phyloP scores from a whole-genome alignment of 2,329 filamentous ascomycete species.

The Claviceps capensis region DNA sequence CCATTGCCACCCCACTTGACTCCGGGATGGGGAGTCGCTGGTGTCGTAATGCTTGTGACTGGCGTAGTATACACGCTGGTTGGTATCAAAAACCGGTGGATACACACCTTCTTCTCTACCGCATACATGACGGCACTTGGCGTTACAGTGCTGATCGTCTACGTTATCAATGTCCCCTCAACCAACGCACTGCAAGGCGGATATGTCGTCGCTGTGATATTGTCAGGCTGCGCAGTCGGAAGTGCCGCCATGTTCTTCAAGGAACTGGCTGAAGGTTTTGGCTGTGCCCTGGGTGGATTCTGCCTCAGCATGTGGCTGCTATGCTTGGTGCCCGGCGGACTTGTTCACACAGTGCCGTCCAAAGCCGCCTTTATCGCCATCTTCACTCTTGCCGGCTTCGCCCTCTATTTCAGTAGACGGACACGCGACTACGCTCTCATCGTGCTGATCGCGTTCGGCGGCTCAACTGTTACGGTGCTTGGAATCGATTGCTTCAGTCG shows the following conservation, averaged over 20 bases:
- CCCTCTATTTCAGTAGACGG: slow-evolving; percentile 63
- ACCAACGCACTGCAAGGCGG: slow-evolving; percentile 66
- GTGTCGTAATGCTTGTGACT: slow-evolving; percentile 58
- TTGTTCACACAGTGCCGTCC: slow-evolving; percentile 47
- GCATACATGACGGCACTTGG: slow-evolving; percentile 60
- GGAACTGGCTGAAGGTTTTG: slow-evolving; percentile 69
- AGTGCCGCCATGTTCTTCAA: slow-evolving; percentile 63
- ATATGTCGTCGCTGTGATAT: slow-evolving; percentile 65
- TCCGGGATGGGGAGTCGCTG: slow-evolving; percentile 67
- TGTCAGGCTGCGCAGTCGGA: slow-evolving; percentile 63
- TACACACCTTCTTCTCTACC: slow-evolving; percentile 70
- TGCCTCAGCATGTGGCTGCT: slow-evolving; percentile 85
- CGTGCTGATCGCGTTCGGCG: slow-evolving; percentile 61
- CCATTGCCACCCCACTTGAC: slow-evolving; percentile 65
- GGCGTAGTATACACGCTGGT: slow-evolving; percentile 61
- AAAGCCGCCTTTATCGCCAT: slow-evolving; percentile 64
- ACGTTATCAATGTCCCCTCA: slow-evolving; percentile 73
- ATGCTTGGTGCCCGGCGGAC: slow-evolving; percentile 59
- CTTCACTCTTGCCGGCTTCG: slow-evolving; percentile 55
- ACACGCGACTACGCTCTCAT: slow-evolving; percentile 73
- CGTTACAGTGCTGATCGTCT: slow-evolving; percentile 71
- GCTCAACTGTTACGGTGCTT: slow-evolving; percentile 64
- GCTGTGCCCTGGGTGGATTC: slow-evolving; percentile 77
- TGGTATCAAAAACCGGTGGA: slow-evolving; percentile 68
- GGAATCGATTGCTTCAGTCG: slow-evolving; percentile 84